phyloP scores from a whole-genome alignment of 2,329 filamentous ascomycete species.

The Phoma sp. region DNA sequence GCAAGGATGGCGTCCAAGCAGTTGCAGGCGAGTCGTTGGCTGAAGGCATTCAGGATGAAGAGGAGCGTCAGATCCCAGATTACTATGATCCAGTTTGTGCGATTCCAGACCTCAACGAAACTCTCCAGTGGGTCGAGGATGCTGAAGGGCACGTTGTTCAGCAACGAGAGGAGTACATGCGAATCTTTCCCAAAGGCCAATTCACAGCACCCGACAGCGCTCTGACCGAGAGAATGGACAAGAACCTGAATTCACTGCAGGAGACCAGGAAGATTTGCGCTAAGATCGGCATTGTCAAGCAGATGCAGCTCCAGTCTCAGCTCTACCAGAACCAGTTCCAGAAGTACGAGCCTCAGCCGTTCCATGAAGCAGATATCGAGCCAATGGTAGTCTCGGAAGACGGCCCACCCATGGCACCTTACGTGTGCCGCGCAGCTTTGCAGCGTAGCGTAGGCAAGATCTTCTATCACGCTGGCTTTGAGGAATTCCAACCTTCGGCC shows the following conservation, averaged over 20 bases:
- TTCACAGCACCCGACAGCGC: conserved; percentile 79
- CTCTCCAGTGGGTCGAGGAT: conserved; percentile 88
- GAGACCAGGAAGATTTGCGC: conserved; percentile 95
- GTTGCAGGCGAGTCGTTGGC: conserved; percentile 78
- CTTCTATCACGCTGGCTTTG: conserved; percentile 95
- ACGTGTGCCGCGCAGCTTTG: conserved; percentile 81
- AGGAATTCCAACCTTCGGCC: conserved; percentile 95
- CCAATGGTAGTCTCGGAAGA: conserved; percentile 90
- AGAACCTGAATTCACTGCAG: conserved; percentile 93
- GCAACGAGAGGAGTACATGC: conserved; percentile 83
- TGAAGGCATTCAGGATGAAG: conserved; percentile 86
- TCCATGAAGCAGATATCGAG: conserved; percentile 84
- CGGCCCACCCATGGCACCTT: conserved; percentile 84
- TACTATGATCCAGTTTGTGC: conserved; percentile 91
- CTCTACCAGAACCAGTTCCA: conserved; percentile 98
- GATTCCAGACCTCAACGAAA: conserved; percentile 82
- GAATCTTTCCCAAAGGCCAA: conserved; percentile 74
- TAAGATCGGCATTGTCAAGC: conserved; percentile 97
- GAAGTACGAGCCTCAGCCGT: conserved; percentile 91
- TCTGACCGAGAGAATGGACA: conserved; percentile 80
- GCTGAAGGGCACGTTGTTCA: conserved; percentile 88
- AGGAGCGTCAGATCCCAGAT: conserved; percentile 85
- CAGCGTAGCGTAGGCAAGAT: conserved; percentile 93
- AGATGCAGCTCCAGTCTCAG: conserved; percentile 99
- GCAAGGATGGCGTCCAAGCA: conserved; percentile 55